Conservation (phyloP, 169 alveolate genomes). For the Plasmodium coatneyi region DNA sequence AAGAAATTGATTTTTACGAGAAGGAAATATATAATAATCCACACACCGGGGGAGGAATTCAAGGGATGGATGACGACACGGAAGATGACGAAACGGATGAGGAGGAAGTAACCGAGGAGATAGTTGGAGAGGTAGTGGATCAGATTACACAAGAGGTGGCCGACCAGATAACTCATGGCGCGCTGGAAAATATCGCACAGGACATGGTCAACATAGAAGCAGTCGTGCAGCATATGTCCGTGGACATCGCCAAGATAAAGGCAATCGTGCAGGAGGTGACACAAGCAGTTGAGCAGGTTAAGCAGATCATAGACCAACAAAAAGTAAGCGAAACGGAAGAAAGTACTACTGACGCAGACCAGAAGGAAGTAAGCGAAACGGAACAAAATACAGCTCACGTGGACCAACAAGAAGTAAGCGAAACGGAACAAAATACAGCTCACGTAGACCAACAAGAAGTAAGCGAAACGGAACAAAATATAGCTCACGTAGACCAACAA, state of each 20-base stretch:
- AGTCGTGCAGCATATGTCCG: neutral
- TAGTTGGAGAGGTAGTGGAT: neutral
- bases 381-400: too few species aligned
- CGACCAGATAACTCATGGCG: neutral
- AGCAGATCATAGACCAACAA: neutral
- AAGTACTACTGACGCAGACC: too few species aligned
- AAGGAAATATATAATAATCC: neutral
- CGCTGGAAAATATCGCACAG: neutral
- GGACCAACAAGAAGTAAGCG: too few species aligned
- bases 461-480: too few species aligned
- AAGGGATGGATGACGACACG: neutral
- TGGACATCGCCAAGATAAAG: neutral
- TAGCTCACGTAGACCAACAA: too few species aligned
- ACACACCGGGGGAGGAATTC: neutral
- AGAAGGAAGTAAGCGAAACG: too few species aligned
- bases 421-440: too few species aligned
- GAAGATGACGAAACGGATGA: neutral
- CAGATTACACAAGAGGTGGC: neutral
- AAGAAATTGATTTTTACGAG: conserved; percentile 42
- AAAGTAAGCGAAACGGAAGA: too few species aligned
- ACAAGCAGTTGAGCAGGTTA: neutral
- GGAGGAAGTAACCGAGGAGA: neutral
- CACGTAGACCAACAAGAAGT: too few species aligned
- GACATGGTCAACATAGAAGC: neutral
- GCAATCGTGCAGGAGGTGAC: neutral